phyloP scores from a whole-genome alignment of 495 filamentous ascomycete species.

The Penicilliopsis zonata region DNA sequence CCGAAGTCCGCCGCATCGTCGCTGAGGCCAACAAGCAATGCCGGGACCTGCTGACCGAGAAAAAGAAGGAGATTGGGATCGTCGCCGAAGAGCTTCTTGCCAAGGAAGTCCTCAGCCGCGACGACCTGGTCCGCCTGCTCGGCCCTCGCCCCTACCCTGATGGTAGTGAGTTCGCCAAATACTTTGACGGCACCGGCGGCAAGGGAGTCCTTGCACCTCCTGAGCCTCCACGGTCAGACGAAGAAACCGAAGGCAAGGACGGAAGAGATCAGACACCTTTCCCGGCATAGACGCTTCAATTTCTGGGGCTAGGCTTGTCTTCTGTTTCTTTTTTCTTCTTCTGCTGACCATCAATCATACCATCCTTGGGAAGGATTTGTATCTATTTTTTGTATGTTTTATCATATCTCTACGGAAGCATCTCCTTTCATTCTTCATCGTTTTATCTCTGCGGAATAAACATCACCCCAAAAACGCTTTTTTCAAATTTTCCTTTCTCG shows the following conservation, averaged over 20 bases:
- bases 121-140: conserved; percentile 82
- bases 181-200: conserved; percentile 52
- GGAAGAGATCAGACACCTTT: conserved; percentile 32
- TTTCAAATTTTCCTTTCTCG: conserved; percentile 6
- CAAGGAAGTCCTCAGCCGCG: conserved; percentile 83
- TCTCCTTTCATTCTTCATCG: conserved; percentile 19
- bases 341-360: neutral
- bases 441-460: conserved; percentile 9
- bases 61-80: conserved; percentile 77
- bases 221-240: conserved; percentile 30
- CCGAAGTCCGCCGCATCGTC: conserved; percentile 79
- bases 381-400: conserved; percentile 29
- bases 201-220: conserved; percentile 45
- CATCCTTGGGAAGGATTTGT: neutral
- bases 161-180: conserved; percentile 80
- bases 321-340: conserved; percentile 12
- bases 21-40: conserved; percentile 88
- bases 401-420: conserved; percentile 11
- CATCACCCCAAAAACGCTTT: too few relatives aligned
- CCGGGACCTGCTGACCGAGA: conserved; percentile 65
- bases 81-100: conserved; percentile 85
- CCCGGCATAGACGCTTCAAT: conserved; percentile 18
- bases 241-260: conserved; percentile 25
- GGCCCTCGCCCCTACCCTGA: conserved; percentile 75
- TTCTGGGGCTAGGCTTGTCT: conserved; percentile 15